phyloP scores from a whole-genome alignment of 192 early-diverging fungal species.

The Coemansia sp. region DNA sequence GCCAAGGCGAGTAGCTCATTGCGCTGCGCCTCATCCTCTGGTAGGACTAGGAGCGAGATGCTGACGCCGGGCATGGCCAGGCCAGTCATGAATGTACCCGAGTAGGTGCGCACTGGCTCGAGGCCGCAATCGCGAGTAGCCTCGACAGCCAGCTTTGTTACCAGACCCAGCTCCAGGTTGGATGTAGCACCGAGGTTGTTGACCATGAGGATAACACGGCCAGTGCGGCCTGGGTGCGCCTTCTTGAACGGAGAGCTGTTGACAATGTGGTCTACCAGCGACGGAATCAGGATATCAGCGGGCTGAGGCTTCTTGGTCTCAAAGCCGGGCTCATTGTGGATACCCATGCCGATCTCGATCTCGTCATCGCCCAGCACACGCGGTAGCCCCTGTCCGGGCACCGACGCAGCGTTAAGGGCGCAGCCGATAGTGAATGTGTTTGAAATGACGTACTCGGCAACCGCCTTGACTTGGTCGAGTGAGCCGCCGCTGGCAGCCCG shows the following conservation, averaged over 20 bases:
- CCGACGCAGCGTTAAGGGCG: constrained; percentile 68
- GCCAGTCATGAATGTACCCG: constrained; percentile 75
- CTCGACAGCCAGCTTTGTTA: constrained; percentile 69
- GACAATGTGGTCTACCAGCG: constrained; percentile 59
- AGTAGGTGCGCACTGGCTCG: constrained; percentile 57
- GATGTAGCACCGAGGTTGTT: constrained; percentile 84
- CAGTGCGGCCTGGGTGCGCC: constrained; percentile 11
- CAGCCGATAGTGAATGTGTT: constrained; percentile 80
- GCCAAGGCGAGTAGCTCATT: constrained; percentile 50
- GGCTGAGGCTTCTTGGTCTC: constrained; percentile 54
- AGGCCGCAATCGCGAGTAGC: constrained; percentile 32
- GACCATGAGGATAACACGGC: constrained; percentile 64
- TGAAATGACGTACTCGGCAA: constrained; percentile 57
- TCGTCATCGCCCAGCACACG: constrained; percentile 56
- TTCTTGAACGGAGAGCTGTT: constrained; percentile 47
- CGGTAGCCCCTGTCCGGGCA: constrained; percentile 64
- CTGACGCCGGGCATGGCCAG: constrained; percentile 81
- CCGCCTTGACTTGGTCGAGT: constrained; percentile 57
- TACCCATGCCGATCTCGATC: constrained; percentile 77
- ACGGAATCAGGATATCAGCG: constrained; percentile 53
- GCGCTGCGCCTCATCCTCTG: constrained; percentile 35
- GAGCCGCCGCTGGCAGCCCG: constrained; percentile 59
- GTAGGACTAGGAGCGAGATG: constrained; percentile 65
- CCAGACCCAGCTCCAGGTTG: constrained; percentile 66
- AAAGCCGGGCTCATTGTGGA: constrained; percentile 83